Evolutionary conservation across 2,329 filamentous ascomycete genomes (phyloP).

Genomic region (Cercospora sp.): DNA sequence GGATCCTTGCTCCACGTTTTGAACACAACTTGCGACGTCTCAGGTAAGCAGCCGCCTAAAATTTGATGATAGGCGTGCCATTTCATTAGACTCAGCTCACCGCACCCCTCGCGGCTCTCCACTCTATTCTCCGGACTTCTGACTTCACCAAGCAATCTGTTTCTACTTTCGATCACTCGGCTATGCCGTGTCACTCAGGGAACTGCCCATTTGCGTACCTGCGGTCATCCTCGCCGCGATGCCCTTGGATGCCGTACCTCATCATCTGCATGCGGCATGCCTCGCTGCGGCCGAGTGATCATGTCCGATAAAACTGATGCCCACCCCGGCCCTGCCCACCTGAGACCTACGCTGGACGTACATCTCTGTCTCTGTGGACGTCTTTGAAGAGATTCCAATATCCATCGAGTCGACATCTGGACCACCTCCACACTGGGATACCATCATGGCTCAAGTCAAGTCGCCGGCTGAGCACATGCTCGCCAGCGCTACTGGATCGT

Average conservation of each 20-base stretch:
- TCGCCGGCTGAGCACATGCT: constrained; percentile 17
- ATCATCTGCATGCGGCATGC: constrained; percentile 8
- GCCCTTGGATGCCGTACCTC: constrained; percentile 6
- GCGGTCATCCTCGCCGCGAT: constrained; percentile 8
- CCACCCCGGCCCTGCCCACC: neutral
- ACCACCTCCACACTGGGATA: neutral
- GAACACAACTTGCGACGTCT: neutral
- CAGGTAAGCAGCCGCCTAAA: constrained; percentile 6
- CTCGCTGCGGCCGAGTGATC: constrained; percentile 5
- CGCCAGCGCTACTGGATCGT: constrained; percentile 11
- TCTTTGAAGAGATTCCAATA: neutral
- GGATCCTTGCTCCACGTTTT: constrained; percentile 3
- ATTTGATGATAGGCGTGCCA: constrained; percentile 11
- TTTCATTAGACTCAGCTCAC: neutral
- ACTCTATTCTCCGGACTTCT: constrained; percentile 11
- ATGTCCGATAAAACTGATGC: constrained; percentile 13
- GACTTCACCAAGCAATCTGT: constrained; percentile 9
- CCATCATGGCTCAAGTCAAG: constrained; percentile 10
- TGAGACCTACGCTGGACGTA: neutral
- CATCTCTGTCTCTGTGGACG: neutral
- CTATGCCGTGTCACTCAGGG: constrained; percentile 11
- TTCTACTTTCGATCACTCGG: constrained; percentile 16
- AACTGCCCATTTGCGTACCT: constrained; percentile 9
- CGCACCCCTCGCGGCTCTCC: constrained; percentile 9
- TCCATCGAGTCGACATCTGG: neutral